Percentiles rank a stretch among this genome's conserved stretches.
Evolutionary conservation across 345 rosid species (phyloP).

Genomic region (Lumnitzera racemosa): DNA sequence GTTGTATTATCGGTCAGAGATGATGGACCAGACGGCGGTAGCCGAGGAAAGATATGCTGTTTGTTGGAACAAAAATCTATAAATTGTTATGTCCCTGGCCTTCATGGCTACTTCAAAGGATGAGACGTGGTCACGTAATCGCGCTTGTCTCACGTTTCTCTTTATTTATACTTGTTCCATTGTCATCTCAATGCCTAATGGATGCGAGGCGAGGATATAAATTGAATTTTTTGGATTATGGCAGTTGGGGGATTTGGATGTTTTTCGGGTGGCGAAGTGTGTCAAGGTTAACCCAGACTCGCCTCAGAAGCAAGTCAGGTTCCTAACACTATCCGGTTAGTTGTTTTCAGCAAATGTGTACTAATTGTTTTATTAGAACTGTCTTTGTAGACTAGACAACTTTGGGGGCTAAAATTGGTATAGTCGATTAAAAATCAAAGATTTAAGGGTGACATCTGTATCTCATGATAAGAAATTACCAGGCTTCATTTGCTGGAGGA

Average conservation of each 20-base stretch:
- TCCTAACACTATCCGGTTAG: slow-evolving; percentile 80
- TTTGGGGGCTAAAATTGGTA: too few relatives aligned
- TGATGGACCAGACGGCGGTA: neutral
- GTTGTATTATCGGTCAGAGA: too few relatives aligned
- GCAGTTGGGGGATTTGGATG: slow-evolving; percentile 57
- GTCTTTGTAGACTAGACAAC: too few relatives aligned
- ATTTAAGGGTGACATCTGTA: too few relatives aligned
- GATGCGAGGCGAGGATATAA: too few relatives aligned
- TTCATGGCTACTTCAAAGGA: too few relatives aligned
- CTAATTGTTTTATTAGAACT: neutral
- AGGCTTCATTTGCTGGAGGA: neutral
- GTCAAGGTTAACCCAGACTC: slow-evolving; percentile 94
- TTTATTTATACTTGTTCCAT: too few relatives aligned
- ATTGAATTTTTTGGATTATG: slow-evolving; percentile 1
- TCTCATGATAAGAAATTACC: neutral
- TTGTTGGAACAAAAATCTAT: neutral
- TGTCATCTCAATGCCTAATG: too few relatives aligned
- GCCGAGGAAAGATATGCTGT: neutral
- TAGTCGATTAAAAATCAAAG: too few relatives aligned
- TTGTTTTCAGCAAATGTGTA: slow-evolving; percentile 4
- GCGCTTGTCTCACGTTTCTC: too few relatives aligned
- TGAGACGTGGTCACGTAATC: too few relatives aligned
- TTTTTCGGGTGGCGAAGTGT: slow-evolving; percentile 44
- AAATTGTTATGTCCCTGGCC: too few relatives aligned
- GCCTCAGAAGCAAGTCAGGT: slow-evolving; percentile 91